A percentile compares a stretch with the other conserved stretches of the same genome.
These are phyloP conservation scores for Salix exigua DNA, from an alignment of 345 rosid species.

Conservation along the genomic window DNA sequence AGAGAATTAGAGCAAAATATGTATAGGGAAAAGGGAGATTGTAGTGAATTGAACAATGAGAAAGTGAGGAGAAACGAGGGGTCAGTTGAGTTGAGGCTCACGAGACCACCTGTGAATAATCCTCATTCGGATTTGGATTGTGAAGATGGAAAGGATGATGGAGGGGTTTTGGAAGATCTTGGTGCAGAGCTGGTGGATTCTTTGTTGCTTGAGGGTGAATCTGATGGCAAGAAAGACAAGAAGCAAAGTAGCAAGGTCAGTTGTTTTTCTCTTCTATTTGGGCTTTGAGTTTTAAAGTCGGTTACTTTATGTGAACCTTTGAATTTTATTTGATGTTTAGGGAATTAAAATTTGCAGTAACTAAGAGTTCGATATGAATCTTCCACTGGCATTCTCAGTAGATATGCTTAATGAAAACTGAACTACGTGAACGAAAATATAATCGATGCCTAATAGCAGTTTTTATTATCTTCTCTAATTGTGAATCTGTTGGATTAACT, in stretches of 20 bases:
- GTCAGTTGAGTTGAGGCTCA: slow-evolving; percentile 29
- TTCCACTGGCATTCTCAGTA: not conserved
- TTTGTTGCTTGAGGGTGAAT: slow-evolving; percentile 51
- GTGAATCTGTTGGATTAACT: slow-evolving; percentile 8
- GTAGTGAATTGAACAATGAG: slow-evolving; percentile 23
- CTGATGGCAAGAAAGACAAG: slow-evolving; percentile 40
- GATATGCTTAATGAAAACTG: not conserved
- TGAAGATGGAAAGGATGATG: slow-evolving; percentile 30
- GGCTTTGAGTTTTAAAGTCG: not conserved
- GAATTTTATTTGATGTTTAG: not conserved
- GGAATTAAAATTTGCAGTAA: not conserved
- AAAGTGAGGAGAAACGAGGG: slow-evolving; percentile 21
- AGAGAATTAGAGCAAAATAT: slow-evolving; percentile 31
- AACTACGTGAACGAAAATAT: not conserved
- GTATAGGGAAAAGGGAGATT: slow-evolving; percentile 27
- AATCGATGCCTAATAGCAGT: not conserved
- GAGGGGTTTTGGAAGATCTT: slow-evolving; percentile 38
- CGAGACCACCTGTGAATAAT: slow-evolving; percentile 43
- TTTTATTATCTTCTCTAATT: not conserved
- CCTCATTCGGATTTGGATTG: slow-evolving; percentile 45
- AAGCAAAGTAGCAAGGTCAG: slow-evolving; percentile 32
- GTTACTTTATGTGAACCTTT: not conserved
- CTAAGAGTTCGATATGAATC: not conserved
- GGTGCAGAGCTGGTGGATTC: slow-evolving; percentile 53
- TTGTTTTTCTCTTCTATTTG: not conserved